These are phyloP conservation scores for Chlamydomonas reinhardtii DNA, from an alignment of 163 green algal species.

Conservation along the genomic window DNA sequence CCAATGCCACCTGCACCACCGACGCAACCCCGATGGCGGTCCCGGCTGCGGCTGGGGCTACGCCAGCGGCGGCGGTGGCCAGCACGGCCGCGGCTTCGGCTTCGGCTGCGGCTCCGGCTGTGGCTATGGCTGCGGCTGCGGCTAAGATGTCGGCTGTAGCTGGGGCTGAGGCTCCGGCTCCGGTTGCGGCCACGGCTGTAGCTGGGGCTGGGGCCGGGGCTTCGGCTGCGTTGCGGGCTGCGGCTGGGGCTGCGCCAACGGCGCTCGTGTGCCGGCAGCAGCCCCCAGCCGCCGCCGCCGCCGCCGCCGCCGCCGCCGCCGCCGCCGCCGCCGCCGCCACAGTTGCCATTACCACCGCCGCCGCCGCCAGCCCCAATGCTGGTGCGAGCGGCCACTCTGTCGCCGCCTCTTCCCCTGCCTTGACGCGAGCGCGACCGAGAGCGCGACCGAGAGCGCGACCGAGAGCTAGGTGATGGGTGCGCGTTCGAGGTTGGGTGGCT, in stretches of 20 bases:
- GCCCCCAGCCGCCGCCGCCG: not conserved
- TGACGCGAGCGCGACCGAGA: too few species aligned
- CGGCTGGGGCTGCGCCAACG: slow-evolving; percentile 13
- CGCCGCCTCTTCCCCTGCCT: too few species aligned
- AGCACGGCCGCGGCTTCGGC: too few species aligned
- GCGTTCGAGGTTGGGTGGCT: not conserved
- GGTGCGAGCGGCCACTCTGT: too few species aligned
- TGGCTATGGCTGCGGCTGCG: not conserved
- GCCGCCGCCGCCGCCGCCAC: too few species aligned
- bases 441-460: too few species aligned
- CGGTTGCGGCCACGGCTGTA: not conserved
- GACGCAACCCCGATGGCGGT: not conserved
- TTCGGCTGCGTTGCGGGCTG: not conserved
- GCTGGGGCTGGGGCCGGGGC: not conserved
- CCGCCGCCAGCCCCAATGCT: too few species aligned
- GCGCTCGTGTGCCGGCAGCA: slow-evolving; percentile 3
- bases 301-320: not conserved
- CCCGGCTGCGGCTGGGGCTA: not conserved
- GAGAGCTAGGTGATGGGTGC: not conserved
- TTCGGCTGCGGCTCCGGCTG: too few species aligned
- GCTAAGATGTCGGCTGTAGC: not conserved
- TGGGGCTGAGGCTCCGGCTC: not conserved
- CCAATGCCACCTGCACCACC: too few species aligned
- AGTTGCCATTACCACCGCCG: not conserved
- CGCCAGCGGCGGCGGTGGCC: too few species aligned